Percentiles rank a stretch among this genome's conserved stretches.
Evolutionary conservation across 23 red algal genomes (phyloP).

Genomic region (Gracilaria domingensis): DNA sequence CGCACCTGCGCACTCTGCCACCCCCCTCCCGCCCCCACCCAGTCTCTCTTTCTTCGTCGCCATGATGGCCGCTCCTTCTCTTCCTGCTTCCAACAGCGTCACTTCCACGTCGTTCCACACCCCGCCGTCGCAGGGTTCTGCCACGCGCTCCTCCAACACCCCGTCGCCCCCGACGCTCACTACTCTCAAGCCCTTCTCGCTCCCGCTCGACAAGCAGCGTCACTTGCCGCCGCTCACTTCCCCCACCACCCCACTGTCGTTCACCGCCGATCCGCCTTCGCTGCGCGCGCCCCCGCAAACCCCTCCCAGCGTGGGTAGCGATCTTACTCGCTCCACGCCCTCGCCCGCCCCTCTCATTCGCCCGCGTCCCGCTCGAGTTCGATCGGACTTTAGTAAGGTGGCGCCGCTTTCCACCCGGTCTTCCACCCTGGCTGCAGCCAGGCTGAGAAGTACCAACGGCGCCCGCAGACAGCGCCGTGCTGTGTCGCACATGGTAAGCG

Average conservation of each 20-base stretch:
- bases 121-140: neutral
- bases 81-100: neutral
- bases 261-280: slow-evolving; percentile 3
- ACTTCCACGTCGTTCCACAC: neutral
- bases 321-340: slow-evolving; percentile 45
- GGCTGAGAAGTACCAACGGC: slow-evolving; percentile 16
- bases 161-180: slow-evolving; percentile 6
- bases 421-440: neutral
- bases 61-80: neutral
- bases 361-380: slow-evolving; percentile 56
- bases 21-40: neutral
- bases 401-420: slow-evolving; percentile 28
- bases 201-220: neutral
- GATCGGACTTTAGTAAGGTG: slow-evolving; percentile 33
- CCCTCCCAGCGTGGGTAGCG: slow-evolving; percentile 14
- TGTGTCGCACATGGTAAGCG: slow-evolving; percentile 40
- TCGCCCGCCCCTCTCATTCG: slow-evolving; percentile 33
- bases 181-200: slow-evolving; percentile 36
- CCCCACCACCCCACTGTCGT: slow-evolving; percentile 5
- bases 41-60: neutral
- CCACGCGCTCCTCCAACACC: neutral
- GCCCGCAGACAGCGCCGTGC: slow-evolving; percentile 18
- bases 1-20: neutral
- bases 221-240: slow-evolving; percentile 2
- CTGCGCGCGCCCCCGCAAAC: neutral